These are phyloP conservation scores for Alternaria sp. DNA, from an alignment of 2,329 filamentous ascomycete genomes.

Conservation along the genomic window DNA sequence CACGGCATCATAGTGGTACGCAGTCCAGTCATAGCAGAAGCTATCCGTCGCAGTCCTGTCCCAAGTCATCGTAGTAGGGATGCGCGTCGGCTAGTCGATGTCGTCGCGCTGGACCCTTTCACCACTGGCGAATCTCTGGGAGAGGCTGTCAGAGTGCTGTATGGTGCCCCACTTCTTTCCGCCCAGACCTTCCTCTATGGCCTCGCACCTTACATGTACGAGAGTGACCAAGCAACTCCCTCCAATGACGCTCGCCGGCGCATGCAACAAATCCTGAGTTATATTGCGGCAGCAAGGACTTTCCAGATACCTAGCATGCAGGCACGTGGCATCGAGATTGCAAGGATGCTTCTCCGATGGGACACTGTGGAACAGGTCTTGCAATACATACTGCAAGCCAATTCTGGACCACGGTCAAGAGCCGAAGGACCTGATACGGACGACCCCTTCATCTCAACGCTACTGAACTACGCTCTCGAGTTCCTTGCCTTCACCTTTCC, in stretches of 20 bases:
- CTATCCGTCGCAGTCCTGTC: constrained; percentile 33
- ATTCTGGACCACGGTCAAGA: constrained; percentile 17
- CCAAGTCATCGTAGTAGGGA: constrained; percentile 34
- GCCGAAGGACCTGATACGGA: constrained; percentile 49
- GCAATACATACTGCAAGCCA: constrained; percentile 64
- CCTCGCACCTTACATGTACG: constrained; percentile 37
- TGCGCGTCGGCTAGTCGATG: constrained; percentile 35
- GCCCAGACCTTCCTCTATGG: constrained; percentile 40
- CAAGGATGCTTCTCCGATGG: constrained; percentile 67
- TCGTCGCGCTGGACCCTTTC: constrained; percentile 39
- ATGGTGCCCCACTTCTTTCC: constrained; percentile 44
- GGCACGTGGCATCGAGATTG: constrained; percentile 67
- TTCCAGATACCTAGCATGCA: constrained; percentile 65
- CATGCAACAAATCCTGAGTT: constrained; percentile 60
- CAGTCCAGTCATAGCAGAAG: constrained; percentile 45
- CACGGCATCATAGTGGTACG: constrained; percentile 48
- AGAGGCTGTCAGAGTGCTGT: constrained; percentile 49
- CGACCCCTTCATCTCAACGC: constrained; percentile 62
- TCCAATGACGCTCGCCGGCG: constrained; percentile 45
- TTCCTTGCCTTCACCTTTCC: constrained; percentile 70
- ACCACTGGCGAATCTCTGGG: constrained; percentile 41
- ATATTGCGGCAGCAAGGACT: constrained; percentile 69
- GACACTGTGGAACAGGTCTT: constrained; percentile 68
- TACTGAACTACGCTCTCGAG: constrained; percentile 65
- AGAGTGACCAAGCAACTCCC: constrained; percentile 29